Percentiles rank a stretch among this genome's conserved stretches.
phyloP scores from a whole-genome alignment of 2,329 filamentous ascomycete species.

The Aspergillus sclerotialis region DNA sequence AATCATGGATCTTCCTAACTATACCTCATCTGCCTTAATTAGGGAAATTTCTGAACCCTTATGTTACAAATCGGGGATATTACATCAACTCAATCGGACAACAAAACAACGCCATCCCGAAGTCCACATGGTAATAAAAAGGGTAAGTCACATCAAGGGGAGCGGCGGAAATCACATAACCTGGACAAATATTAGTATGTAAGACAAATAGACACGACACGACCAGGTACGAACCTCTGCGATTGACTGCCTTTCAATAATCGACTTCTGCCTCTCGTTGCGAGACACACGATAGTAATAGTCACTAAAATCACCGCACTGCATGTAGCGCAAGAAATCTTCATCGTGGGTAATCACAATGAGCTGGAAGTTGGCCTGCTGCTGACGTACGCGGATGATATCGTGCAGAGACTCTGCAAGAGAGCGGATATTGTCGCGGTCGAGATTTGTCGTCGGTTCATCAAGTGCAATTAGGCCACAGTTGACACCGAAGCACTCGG shows the following conservation, averaged over 20 bases:
- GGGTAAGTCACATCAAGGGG: no score
- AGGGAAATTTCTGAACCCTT: no score
- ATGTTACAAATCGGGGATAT: no score
- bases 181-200: slow-evolving; percentile 5
- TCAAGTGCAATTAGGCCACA: slow-evolving; percentile 95
- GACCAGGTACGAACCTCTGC: slow-evolving; percentile 32
- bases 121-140: no score
- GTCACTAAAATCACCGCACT: slow-evolving; percentile 87
- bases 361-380: slow-evolving; percentile 92
- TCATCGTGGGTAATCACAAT: slow-evolving; percentile 99
- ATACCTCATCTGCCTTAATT: no score
- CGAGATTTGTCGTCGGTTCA: slow-evolving; percentile 95
- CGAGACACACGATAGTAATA: slow-evolving; percentile 82
- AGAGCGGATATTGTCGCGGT: slow-evolving; percentile 87
- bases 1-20: no score
- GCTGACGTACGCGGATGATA: slow-evolving; percentile 76
- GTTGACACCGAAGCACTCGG: slow-evolving; percentile 92
- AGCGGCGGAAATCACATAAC: slow-evolving; percentile 12
- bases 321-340: slow-evolving; percentile 89
- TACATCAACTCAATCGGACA: no score
- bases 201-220: no score
- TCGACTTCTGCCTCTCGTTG: slow-evolving; percentile 77
- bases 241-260: slow-evolving; percentile 62
- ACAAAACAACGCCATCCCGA: no score
- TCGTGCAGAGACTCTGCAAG: slow-evolving; percentile 76